phyloP scores from a whole-genome alignment of 139 green algal species.

The Chlamydomonas schloesseri region DNA sequence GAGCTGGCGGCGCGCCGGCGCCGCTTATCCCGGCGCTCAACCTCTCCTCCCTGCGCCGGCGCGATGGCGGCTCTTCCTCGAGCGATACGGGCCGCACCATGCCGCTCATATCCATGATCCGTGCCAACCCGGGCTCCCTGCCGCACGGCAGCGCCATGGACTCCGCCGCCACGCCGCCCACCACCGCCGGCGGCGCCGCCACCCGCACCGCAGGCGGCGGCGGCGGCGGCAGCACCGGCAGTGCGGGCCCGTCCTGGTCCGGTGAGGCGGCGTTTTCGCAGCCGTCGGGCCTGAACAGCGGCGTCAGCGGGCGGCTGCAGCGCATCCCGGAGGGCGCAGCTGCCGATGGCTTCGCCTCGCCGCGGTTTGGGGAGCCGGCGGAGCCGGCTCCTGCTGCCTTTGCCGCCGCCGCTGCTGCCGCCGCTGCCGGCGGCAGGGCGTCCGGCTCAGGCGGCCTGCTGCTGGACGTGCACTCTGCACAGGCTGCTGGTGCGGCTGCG shows the following conservation, averaged over 20 bases:
- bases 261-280: background rate
- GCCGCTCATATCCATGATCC: constrained; percentile 24
- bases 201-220: background rate
- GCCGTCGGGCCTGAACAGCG: background rate
- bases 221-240: background rate
- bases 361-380: too few relatives aligned
- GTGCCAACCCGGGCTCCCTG: background rate
- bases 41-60: constrained; percentile 17
- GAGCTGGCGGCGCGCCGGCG: too few relatives aligned
- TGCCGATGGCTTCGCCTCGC: too few relatives aligned
- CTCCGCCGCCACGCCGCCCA: background rate
- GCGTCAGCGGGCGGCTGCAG: background rate
- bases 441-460: too few relatives aligned
- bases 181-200: background rate
- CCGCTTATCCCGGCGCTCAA: constrained; percentile 24
- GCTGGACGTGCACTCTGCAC: too few relatives aligned
- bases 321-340: background rate
- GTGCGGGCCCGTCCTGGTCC: background rate
- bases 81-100: constrained; percentile 31
- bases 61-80: background rate
- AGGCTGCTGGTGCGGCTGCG: too few relatives aligned
- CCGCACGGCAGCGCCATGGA: constrained; percentile 22
- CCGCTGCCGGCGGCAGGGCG: too few relatives aligned
- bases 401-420: too few relatives aligned
- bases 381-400: too few relatives aligned